Evolutionary conservation across 805 yeast genomes (phyloP).

Genomic region (Candida palmyrensis): DNA sequence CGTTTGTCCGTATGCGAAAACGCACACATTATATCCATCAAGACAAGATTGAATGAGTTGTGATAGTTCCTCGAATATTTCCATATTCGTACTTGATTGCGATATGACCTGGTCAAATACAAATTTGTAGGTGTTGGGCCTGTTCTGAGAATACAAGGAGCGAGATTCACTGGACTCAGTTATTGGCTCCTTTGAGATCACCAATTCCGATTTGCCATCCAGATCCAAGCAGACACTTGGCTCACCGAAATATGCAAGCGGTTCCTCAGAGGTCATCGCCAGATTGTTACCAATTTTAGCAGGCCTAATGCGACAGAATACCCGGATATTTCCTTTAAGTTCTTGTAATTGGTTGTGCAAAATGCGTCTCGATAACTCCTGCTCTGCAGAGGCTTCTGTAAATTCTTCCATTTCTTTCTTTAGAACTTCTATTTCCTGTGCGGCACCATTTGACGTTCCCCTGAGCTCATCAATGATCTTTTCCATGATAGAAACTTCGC

Average conservation of each 20-base stretch:
- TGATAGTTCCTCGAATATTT: conserved; percentile 77
- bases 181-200: conserved; percentile 15
- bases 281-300: conserved; percentile 12
- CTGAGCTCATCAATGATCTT: conserved; percentile 3
- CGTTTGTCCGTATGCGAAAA: conserved; percentile 96
- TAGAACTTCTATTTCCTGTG: conserved; percentile 6
- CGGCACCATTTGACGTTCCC: conserved; percentile 4
- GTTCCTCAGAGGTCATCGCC: no score
- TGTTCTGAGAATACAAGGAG: conserved; percentile 1
- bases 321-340: conserved; percentile 86
- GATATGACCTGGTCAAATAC: conserved; percentile 77
- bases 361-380: conserved; percentile 54
- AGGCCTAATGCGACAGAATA: conserved; percentile 83
- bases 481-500: conserved; percentile 6
- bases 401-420: conserved; percentile 7
- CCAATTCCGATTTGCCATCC: conserved; percentile 30
- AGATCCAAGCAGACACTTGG: conserved; percentile 16
- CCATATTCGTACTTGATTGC: conserved; percentile 46
- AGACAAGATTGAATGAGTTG: conserved; percentile 74
- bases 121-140: conserved; percentile 35
- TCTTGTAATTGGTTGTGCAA: conserved; percentile 78
- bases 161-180: conserved; percentile 6
- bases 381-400: conserved; percentile 35
- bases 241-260: conserved; percentile 12
- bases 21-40: conserved; percentile 89